These are phyloP conservation scores for Alternaria viburni DNA, from an alignment of 2,329 filamentous ascomycete genomes.

Conservation along the genomic window DNA sequence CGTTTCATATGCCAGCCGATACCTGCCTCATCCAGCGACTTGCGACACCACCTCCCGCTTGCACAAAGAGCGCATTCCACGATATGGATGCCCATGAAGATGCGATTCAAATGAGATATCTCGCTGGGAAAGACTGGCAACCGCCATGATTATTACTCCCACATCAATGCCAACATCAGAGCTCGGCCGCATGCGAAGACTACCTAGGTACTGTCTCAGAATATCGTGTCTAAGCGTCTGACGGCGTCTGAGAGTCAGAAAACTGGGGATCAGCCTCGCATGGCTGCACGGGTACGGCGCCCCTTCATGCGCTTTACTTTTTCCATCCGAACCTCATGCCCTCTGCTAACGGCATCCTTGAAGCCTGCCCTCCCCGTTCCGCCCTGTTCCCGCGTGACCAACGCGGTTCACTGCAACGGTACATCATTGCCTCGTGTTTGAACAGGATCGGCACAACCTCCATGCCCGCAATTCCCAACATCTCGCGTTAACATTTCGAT, in stretches of 20 bases:
- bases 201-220: slow-evolving; percentile 13
- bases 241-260: neutral
- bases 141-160: neutral
- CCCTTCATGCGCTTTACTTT: slow-evolving; percentile 9
- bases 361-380: neutral
- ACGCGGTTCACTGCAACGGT: neutral
- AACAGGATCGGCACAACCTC: slow-evolving; percentile 8
- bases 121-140: neutral
- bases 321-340: neutral
- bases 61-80: neutral
- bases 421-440: neutral
- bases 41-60: slow-evolving; percentile 1
- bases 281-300: neutral
- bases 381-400: neutral
- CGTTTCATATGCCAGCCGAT: slow-evolving; percentile 10
- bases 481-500: slow-evolving; percentile 2
- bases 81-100: neutral
- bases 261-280: slow-evolving; percentile 8
- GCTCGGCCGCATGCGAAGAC: neutral
- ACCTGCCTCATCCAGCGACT: slow-evolving; percentile 7
- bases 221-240: slow-evolving; percentile 5
- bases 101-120: neutral
- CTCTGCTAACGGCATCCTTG: slow-evolving; percentile 2
- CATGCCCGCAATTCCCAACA: slow-evolving; percentile 4
- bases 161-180: neutral